Base-by-base conservation (phyloP, 148 eudicot species). In the Pharnaceum exiguum region DNA sequence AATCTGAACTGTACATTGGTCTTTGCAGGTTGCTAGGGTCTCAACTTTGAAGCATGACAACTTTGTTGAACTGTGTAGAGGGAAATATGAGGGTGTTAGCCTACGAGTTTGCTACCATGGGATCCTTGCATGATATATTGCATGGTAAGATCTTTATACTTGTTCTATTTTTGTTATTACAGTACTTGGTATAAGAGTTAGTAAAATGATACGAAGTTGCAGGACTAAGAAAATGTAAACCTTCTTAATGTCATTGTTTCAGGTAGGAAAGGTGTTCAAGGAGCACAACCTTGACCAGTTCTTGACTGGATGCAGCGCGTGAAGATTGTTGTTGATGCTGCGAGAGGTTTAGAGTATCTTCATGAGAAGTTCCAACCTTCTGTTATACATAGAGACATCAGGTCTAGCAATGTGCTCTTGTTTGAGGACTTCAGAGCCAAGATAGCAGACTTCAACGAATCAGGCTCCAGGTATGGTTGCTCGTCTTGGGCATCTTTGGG, bases 401-500 rank as follows among this genome's bases (percentile, higher is more conserved):
- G 81, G 68, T 89, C 96, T 42, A 86, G 96, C 74, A 89, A 89
- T 55, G 90, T 89, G 27, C 85, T 89, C 47, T 72, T 89, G n/a
- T 86, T 89, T 59, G 95, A 89, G 52, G 82, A 86, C 63, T 69
- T 70, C 33, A 77, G 77, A 62, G 94, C 95, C 17, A 89, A 86
- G 77, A 77, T 89, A 56, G 96, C 90, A 21, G 96, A 89, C 57
- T 86, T 86, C 63, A 82, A 89, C 94, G 26, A 86, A 83, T 77
- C 95, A 89, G 69, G 79, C 96, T 44, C 95, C 95, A 31, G 90
- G 86, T 72, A 86, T 86, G 95, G 96, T 90, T 16, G 95, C 96
- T 46, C 85, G 95, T 24, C 85, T 86, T 86, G 62, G 95, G 96
- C 71, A 83, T 90, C 39, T 86, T 89, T 65, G 96, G 95, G 31